Evolutionary conservation across 2,329 filamentous ascomycete genomes (phyloP).

Genomic region (Neopestalotiopsis sp.): DNA sequence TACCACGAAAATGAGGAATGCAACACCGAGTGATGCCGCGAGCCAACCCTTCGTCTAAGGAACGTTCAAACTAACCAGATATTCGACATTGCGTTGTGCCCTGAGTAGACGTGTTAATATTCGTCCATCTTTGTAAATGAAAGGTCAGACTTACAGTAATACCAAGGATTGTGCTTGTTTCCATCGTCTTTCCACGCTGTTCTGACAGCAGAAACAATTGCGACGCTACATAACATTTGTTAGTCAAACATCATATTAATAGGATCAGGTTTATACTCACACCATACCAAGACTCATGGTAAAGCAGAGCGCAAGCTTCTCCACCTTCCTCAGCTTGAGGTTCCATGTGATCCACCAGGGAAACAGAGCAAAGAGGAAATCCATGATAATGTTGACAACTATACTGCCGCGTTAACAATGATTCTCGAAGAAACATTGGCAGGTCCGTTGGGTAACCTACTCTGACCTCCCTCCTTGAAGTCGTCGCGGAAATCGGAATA

Average conservation of each 20-base stretch:
- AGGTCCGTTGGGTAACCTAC: neutral
- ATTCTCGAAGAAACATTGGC: neutral
- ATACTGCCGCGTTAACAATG: neutral
- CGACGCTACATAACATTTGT: neutral
- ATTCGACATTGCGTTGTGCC: slow-evolving; percentile 11
- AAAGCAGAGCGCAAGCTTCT: slow-evolving; percentile 55
- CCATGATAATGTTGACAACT: slow-evolving; percentile 59
- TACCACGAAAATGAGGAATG: neutral
- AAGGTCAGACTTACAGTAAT: slow-evolving; percentile 38
- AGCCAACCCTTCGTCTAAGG: too few relatives aligned
- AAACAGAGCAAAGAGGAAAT: slow-evolving; percentile 54
- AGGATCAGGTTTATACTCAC: slow-evolving; percentile 19
- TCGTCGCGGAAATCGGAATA: slow-evolving; percentile 20
- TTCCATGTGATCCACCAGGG: slow-evolving; percentile 56
- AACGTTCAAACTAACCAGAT: neutral
- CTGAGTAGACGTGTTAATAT: neutral
- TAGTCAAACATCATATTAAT: neutral
- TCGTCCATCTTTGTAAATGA: fast-evolving
- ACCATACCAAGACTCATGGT: slow-evolving; percentile 58
- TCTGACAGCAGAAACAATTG: slow-evolving; percentile 52
- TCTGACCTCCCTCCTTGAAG: slow-evolving; percentile 20
- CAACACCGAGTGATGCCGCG: neutral
- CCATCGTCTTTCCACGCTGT: slow-evolving; percentile 54
- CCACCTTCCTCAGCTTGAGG: slow-evolving; percentile 50
- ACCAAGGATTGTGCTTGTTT: slow-evolving; percentile 49